A percentile compares a stretch with the other conserved stretches of the same genome.
phyloP scores from a whole-genome alignment of 108 stramenopile genomes.

The Cyclotella sp. region DNA sequence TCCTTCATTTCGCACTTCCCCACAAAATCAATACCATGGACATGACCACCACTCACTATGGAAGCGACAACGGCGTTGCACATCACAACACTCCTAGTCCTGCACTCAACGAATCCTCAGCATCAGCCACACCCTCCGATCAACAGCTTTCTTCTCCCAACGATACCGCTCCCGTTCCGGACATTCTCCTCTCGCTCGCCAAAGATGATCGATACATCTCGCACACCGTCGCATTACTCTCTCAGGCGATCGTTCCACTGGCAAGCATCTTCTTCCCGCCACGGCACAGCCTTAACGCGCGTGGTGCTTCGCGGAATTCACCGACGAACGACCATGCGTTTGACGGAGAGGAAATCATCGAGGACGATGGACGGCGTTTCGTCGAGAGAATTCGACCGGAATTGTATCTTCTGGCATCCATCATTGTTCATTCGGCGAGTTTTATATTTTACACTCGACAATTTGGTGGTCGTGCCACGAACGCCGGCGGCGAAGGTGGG shows the following conservation, averaged over 20 bases:
- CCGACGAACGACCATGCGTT: neutral
- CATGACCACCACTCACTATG: too few relatives aligned
- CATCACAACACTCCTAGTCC: too few relatives aligned
- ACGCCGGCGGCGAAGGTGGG: neutral
- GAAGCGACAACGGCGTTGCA: too few relatives aligned
- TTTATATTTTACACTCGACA: slow-evolving; percentile 34
- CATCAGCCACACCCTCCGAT: too few relatives aligned
- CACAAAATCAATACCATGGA: too few relatives aligned
- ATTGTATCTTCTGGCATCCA: slow-evolving; percentile 37
- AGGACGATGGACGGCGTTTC: slow-evolving; percentile 29
- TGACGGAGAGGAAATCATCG: slow-evolving; percentile 20
- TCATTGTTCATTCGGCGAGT: slow-evolving; percentile 40
- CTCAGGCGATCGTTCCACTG: slow-evolving; percentile 27
- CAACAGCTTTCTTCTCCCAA: neutral
- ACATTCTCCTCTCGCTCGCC: slow-evolving; percentile 49
- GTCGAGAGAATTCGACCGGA: slow-evolving; percentile 45
- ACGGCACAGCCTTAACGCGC: neutral
- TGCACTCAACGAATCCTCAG: too few relatives aligned
- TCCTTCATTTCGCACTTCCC: too few relatives aligned
- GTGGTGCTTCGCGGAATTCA: neutral
- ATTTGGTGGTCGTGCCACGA: neutral
- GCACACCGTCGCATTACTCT: slow-evolving; percentile 24
- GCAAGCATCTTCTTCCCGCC: slow-evolving; percentile 24
- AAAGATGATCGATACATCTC: slow-evolving; percentile 52
- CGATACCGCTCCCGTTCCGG: slow-evolving; percentile 36